phyloP scores from a whole-genome alignment of 192 early-diverging fungal genomes.

The Phycomyces blakesleeanus region DNA sequence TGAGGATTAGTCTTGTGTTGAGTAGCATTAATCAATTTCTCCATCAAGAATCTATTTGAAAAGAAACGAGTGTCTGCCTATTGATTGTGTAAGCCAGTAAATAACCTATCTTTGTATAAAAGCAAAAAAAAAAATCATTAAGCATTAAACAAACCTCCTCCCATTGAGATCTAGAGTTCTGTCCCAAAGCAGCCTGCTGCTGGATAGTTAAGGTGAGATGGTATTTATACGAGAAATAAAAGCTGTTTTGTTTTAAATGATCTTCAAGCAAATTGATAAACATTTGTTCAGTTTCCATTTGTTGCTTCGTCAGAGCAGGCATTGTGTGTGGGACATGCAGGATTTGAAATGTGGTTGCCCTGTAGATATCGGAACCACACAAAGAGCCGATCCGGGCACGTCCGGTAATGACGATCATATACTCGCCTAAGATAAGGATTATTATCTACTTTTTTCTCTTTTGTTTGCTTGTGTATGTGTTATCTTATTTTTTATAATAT shows the following conservation, averaged over 20 bases:
- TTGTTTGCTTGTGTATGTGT: too few relatives aligned
- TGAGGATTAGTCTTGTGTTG: constrained; percentile 3
- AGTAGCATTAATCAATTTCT: constrained; percentile 60
- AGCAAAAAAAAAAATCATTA: neutral
- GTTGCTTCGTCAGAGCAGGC: constrained; percentile 27
- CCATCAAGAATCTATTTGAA: constrained; percentile 75
- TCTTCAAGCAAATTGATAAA: constrained; percentile 39
- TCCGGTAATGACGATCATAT: constrained; percentile 74
- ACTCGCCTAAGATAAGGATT: constrained; percentile 59
- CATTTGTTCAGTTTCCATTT: constrained; percentile 44
- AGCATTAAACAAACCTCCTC: constrained; percentile 31
- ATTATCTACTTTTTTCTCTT: too few relatives aligned
- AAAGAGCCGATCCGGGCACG: constrained; percentile 57
- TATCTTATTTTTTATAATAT: too few relatives aligned
- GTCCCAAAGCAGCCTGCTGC: constrained; percentile 49
- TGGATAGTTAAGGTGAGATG: constrained; percentile 82
- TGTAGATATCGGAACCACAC: constrained; percentile 60
- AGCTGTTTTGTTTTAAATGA: constrained; percentile 39
- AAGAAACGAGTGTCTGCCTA: constrained; percentile 88
- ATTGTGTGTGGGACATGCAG: constrained; percentile 40
- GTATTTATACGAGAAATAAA: constrained; percentile 81
- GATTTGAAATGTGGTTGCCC: constrained; percentile 46
- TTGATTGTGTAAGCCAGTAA: too few relatives aligned
- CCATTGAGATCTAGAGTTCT: constrained; percentile 39
- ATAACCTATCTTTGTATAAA: constrained; percentile 7